Evolutionary conservation across 192 early-diverging fungal genomes (phyloP).

Genomic region (Coemansia sp.): DNA sequence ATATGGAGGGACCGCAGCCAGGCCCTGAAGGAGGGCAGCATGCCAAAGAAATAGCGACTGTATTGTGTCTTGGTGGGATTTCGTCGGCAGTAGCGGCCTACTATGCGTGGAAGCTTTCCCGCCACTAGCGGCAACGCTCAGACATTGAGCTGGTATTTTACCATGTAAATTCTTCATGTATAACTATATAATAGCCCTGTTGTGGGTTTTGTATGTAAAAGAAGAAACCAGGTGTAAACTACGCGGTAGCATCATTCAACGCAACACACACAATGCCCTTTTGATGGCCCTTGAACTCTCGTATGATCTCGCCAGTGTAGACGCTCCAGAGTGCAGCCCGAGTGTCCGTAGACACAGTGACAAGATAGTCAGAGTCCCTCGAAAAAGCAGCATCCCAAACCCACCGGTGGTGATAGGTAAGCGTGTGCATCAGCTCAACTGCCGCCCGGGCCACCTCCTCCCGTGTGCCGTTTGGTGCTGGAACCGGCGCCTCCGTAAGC

Average conservation of each 20-base stretch:
- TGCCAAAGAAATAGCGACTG: conserved; percentile 41
- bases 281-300: conserved; percentile 55
- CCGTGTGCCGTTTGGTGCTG: conserved; percentile 7
- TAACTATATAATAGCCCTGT: not conserved
- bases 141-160: not conserved
- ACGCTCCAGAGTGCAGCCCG: conserved; percentile 51
- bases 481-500: conserved; percentile 26
- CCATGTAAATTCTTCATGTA: not conserved
- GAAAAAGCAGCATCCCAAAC: conserved; percentile 56
- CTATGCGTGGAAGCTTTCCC: conserved; percentile 31
- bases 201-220: not conserved
- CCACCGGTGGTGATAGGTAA: conserved; percentile 49
- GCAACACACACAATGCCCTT: conserved; percentile 53
- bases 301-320: conserved; percentile 38
- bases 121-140: not conserved
- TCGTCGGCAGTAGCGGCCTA: conserved; percentile 34
- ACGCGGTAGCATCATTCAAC: conserved; percentile 46
- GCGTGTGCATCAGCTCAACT: conserved; percentile 37
- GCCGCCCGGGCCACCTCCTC: conserved; percentile 27
- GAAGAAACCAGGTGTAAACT: not conserved
- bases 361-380: conserved; percentile 50
- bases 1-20: conserved; percentile 18
- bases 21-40: conserved; percentile 25
- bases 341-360: conserved; percentile 53
- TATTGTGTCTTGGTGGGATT: conserved; percentile 42